Evolutionary conservation across 2,329 filamentous ascomycete species (phyloP), one percentile per base, ranked within the genome.

Genomic region (Pseudocercospora vitis): DNA sequence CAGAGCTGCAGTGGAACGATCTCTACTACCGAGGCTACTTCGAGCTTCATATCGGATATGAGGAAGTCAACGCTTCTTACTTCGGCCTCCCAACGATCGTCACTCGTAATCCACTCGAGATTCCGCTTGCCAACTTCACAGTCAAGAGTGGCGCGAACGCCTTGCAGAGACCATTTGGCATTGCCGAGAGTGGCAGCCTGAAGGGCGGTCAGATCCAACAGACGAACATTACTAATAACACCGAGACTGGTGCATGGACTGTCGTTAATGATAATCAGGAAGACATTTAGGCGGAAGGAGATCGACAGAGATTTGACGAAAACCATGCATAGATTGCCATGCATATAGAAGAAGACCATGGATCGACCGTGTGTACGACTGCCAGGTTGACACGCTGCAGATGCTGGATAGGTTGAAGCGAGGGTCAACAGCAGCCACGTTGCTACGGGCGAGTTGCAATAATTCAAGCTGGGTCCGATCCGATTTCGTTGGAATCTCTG

Each of bases 1-100:
- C 74, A 0, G 84, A 87, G 68, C 73, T 90, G 42, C 83, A 87
- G 64, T 90, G 86, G 87, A 82, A 85, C 61, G 86, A 89, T 53
- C 69, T 84, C 6, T 89, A 87, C 68, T 90, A 89, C 69, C 78
- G 86, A 14, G 87, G 87, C 1, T 90, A 90, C 71, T 89, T 83
- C 61, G 80, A 86, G 64, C 73, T 89, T 33, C 77, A 79, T 44
- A 73, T 88, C 50, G 75, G 72, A 16, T 75, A 80, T 18, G 75
- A 84, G 8, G 72, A 78, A 39, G 76, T 87, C 2, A 74, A 80
- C n/a, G 86, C 86, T 0, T 75, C 76, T 9, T 90, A 79, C 71
- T 90, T 84, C 61, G 86, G 83, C 33, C 64, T 80, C 64, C 84
- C 85, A 0, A 83, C 79, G 1, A 75, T 87, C 4, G 72, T 79